These are phyloP conservation scores for Leccinum obscurum DNA, from an alignment of 768 basidiomycete genomes.

Conservation along the genomic window DNA sequence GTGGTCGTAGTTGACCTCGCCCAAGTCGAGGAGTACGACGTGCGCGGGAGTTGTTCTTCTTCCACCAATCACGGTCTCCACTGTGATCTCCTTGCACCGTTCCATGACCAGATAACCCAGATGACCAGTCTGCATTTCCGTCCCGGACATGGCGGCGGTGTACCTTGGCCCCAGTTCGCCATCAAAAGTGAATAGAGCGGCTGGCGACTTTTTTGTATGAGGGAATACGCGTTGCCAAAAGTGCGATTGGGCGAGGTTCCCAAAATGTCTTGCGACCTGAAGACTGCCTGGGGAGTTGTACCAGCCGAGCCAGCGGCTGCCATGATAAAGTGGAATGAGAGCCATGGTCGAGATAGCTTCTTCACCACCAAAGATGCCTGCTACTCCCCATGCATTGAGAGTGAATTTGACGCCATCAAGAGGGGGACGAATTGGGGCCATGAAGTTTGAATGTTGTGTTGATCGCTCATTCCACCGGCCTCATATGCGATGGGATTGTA, in stretches of 20 bases:
- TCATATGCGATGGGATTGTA: background rate
- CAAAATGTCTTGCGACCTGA: slow-evolving; percentile 30
- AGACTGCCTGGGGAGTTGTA: slow-evolving; percentile 37
- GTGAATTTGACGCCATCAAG: slow-evolving; percentile 13
- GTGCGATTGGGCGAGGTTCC: slow-evolving; percentile 24
- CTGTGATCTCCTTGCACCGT: slow-evolving; percentile 12
- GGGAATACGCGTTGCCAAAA: slow-evolving; percentile 31
- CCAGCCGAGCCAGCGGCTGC: slow-evolving; percentile 35
- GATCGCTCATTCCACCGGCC: background rate
- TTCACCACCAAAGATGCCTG: slow-evolving; percentile 37
- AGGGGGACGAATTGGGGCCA: slow-evolving; percentile 17
- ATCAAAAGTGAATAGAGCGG: slow-evolving; percentile 26
- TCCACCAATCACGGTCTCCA: slow-evolving; percentile 3
- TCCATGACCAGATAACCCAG: slow-evolving; percentile 28
- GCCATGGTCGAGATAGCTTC: slow-evolving; percentile 33
- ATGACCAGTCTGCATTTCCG: slow-evolving; percentile 30
- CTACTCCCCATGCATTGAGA: slow-evolving; percentile 32
- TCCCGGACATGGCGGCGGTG: slow-evolving; percentile 28
- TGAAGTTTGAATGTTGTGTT: background rate
- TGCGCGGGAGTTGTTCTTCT: slow-evolving; percentile 12
- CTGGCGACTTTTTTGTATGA: slow-evolving; percentile 20
- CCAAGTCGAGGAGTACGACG: slow-evolving; percentile 24
- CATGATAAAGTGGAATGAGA: slow-evolving; percentile 30
- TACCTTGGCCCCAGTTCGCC: slow-evolving; percentile 29
- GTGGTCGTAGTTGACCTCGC: slow-evolving; percentile 1